Base-by-base conservation (phyloP, 495 filamentous ascomycete genomes). In the Lepidopterella palustris region DNA sequence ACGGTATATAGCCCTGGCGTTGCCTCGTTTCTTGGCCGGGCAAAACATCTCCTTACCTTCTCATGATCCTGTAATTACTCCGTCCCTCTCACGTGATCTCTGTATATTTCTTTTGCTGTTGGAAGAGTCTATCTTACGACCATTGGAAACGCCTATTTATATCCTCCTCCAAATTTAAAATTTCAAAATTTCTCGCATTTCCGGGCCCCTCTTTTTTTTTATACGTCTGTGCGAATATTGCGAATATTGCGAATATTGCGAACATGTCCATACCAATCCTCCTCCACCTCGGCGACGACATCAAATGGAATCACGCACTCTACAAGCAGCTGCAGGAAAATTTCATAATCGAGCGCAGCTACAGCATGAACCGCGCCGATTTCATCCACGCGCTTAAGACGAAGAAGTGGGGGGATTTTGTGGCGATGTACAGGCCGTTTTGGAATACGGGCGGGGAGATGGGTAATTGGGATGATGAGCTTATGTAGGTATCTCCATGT, bases 361-460 rank as follows among this genome's bases (percentile, higher is more conserved):
- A 70, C 52, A 67, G 61, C 24, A 74, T 90, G 53, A 72, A 86
- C 58, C 74, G 86, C 4, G 65, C 68, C 40, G 84, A 77, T 45
- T 88, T 92, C 72, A 81, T 80, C 42, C 70, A 74, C 6, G 87
- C 82, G 4, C 73, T 92, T 47, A 77, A 79, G 58, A 82, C 86
- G 60, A 75, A 70, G 28, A 76, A 77, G 65, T 92, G 85, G 78
- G 87, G 87, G 4, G 76, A 88, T 60, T 90, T 92, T 67, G 72
- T 77, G 18, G 88, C 84, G 26, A 85, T 89, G 60, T 86, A 89
- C 68, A 79, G 87, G 20, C 87, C 87, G 0, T 89, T 87, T 68
- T 90, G 86, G 87, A 87, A 87, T 53, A 88, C 83, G 0, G 87
- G 87, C 6, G 84, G 84, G 10, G 87, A 90, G 73, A 89, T 90